Evolutionary conservation across 2,329 filamentous ascomycete genomes (phyloP).

Genomic region (Xylaria sp.): DNA sequence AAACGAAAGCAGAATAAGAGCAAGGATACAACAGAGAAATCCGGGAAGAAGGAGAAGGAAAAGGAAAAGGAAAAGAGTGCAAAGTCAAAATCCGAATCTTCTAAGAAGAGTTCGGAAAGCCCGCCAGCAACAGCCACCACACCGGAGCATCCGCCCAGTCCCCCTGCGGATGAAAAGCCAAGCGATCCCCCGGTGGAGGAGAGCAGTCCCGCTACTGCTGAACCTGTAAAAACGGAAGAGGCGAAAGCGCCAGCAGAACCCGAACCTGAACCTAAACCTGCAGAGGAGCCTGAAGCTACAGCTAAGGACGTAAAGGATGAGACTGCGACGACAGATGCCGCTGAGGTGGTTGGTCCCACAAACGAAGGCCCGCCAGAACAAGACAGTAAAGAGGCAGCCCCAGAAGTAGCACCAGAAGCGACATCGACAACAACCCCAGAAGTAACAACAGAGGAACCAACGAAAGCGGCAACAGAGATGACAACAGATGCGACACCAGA

Average conservation of each 20-base stretch:
- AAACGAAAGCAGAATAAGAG: slow-evolving; percentile 12
- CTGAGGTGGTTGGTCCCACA: background rate
- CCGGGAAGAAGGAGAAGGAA: slow-evolving; percentile 18
- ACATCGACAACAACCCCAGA: background rate
- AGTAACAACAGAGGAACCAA: background rate
- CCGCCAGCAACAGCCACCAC: slow-evolving; percentile 1
- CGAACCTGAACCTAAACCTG: slow-evolving; percentile 21
- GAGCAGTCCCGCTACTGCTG: background rate
- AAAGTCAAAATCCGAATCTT: slow-evolving; percentile 13
- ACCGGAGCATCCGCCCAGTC: slow-evolving; percentile 15
- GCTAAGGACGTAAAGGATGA: slow-evolving; percentile 21
- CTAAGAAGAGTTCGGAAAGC: slow-evolving; percentile 6
- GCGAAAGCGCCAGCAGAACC: slow-evolving; percentile 15
- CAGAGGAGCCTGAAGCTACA: slow-evolving; percentile 8
- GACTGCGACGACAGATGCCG: slow-evolving; percentile 6
- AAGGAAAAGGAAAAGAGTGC: slow-evolving; percentile 21
- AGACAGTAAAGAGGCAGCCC: background rate
- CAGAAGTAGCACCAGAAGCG: background rate
- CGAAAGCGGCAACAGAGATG: background rate
- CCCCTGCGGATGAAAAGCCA: slow-evolving; percentile 12
- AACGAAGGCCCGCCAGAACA: background rate
- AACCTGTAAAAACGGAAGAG: slow-evolving; percentile 16
- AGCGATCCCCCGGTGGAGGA: slow-evolving; percentile 8
- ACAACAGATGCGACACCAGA: background rate
- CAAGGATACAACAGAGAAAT: slow-evolving; percentile 22